Base-by-base conservation (phyloP, 192 early-diverging fungal species). In the Backusella macrospora region DNA sequence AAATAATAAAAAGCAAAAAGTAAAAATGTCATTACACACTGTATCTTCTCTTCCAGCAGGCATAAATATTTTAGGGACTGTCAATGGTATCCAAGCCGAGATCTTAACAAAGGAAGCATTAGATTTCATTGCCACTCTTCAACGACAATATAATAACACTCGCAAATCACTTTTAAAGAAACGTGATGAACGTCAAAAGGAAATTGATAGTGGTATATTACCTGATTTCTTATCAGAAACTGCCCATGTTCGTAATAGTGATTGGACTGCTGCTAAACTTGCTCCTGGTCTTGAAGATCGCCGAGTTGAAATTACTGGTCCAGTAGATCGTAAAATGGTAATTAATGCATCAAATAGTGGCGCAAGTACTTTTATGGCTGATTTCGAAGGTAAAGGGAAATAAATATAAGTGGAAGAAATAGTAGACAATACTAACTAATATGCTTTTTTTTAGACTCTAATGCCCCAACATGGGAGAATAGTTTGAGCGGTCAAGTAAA, bases 281-380 rank as follows among this genome's bases (percentile, higher is more conserved):
- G 95, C 93, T 16, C 96, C 95, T 0, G 95, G 95, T 0, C 83
- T 98, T 42, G 81, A 88, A 16, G 95, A 96, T 80, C 90, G 96
- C 37, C 90, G 95, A 38, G 96, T 98, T 70, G 96, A 98, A 83
- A 98, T 98, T 81, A 98, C 95, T 64, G 95, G 96, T 16, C 96
- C 96, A 8, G 95, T 96, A 49, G 95, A 96, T 86, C 91, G 96
- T 80, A 98, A 98, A 83, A 98, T 98, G 97, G 95, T 98, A 75
- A 98, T 98, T 83, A 98, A 98, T 78, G 97, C 95, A 38, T 89
- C 97, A 75, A 98, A 97, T 87, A 93, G 93, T 42, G 95, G 92
- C 5, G 93, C 97, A 23, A 82, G 82, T 70, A 97, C 96, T 44
- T 98, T 91, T 81, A 98, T 98, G 97, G 97, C 97, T 34, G 97